Evolutionary conservation across 495 filamentous ascomycete genomes (phyloP).

Genomic region (Lophium mytilinum): DNA sequence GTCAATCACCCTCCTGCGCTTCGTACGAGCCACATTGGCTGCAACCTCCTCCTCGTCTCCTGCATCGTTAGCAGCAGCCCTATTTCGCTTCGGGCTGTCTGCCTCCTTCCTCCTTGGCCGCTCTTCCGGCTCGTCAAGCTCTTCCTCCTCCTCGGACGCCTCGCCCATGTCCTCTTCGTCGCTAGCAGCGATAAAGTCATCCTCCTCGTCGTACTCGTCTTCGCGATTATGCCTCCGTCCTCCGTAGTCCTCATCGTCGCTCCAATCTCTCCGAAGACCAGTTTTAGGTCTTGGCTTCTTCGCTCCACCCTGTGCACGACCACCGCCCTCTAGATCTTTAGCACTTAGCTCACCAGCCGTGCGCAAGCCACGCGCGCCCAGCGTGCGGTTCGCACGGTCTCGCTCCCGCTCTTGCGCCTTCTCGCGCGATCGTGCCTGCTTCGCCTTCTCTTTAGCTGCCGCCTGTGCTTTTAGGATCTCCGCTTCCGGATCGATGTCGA

Average conservation of each 20-base stretch:
- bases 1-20: conserved; percentile 30
- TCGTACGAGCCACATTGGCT: conserved; percentile 12
- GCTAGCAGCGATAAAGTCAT: conserved; percentile 42
- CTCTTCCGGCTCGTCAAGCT: conserved; percentile 31
- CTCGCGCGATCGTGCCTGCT: conserved; percentile 11
- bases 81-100: conserved; percentile 26
- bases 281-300: conserved; percentile 21
- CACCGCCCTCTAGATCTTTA: conserved; percentile 60
- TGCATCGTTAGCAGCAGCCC: conserved; percentile 19
- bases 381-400: conserved; percentile 49
- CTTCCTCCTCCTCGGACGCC: conserved; percentile 48
- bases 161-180: conserved; percentile 50
- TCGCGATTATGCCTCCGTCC: conserved; percentile 54
- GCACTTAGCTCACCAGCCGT: conserved; percentile 51
- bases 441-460: conserved; percentile 29
- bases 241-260: conserved; percentile 46
- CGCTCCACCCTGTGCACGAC: conserved; percentile 39
- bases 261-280: conserved; percentile 31
- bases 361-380: conserved; percentile 33
- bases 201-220: conserved; percentile 66
- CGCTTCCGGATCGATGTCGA: conserved; percentile 71
- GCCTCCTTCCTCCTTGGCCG: conserved; percentile 13
- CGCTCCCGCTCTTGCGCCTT: conserved; percentile 43
- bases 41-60: conserved; percentile 27
- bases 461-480: conserved; percentile 64